phyloP scores from a whole-genome alignment of 2,329 filamentous ascomycete genomes.

The Mariannaea elegans region DNA sequence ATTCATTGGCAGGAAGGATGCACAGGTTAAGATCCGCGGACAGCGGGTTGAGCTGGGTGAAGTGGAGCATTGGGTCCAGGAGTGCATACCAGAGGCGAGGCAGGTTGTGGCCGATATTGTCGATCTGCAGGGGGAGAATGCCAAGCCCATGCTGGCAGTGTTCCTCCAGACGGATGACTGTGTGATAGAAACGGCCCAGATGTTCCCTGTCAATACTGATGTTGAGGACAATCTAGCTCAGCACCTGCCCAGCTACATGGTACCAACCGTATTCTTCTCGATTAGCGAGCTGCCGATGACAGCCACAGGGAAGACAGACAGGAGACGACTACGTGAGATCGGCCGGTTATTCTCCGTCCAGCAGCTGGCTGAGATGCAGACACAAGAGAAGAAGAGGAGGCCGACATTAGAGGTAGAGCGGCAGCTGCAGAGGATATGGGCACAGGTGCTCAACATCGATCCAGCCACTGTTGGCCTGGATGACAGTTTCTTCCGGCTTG shows the following conservation, averaged over 20 bases:
- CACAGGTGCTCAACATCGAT: constrained; percentile 44
- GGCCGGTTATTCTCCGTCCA: not conserved
- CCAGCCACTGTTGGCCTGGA: constrained; percentile 48
- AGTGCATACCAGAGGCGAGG: not conserved
- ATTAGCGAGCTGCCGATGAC: not conserved
- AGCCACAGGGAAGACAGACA: not conserved
- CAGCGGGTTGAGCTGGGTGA: constrained; percentile 37
- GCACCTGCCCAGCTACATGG: constrained; percentile 11
- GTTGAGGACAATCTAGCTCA: not conserved
- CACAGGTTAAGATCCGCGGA: constrained; percentile 35
- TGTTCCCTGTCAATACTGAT: not conserved
- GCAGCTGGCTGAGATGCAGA: not conserved
- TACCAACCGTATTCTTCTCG: constrained; percentile 7
- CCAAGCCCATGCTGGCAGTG: not conserved
- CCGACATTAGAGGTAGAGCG: constrained; percentile 16
- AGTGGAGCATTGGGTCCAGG: constrained; percentile 25
- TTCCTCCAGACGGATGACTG: not conserved
- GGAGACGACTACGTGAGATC: not conserved
- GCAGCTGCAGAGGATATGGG: constrained; percentile 49
- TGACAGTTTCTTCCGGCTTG: constrained; percentile 59
- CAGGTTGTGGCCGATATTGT: constrained; percentile 16
- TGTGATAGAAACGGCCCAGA: not conserved
- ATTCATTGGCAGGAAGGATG: constrained; percentile 31
- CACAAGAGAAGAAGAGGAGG: not conserved
- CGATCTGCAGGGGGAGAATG: not conserved